These are phyloP conservation scores for Coix lacrymajobi DNA, from an alignment of 176 grass and related monocot species.

Conservation along the genomic window DNA sequence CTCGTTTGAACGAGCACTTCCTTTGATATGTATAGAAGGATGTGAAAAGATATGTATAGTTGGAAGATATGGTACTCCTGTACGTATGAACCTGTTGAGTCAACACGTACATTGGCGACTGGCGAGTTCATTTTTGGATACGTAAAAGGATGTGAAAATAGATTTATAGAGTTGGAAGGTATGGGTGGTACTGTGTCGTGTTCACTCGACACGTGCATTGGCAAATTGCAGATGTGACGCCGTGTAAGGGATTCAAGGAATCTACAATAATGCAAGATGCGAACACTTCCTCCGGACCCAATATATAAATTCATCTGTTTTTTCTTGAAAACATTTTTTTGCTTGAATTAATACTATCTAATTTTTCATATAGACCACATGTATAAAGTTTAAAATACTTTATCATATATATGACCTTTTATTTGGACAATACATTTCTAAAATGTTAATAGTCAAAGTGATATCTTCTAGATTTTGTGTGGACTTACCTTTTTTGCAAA, in stretches of 20 bases:
- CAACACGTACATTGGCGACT: neutral
- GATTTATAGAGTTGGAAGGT: neutral
- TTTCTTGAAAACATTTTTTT: neutral
- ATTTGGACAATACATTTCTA: neutral
- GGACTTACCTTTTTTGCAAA: no score
- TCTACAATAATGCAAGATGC: neutral
- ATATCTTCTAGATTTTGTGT: neutral
- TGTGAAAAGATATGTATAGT: neutral
- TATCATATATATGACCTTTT: neutral
- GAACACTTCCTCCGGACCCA: neutral
- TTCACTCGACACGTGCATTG: neutral
- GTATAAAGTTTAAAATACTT: neutral
- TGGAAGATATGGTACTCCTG: constrained; percentile 2
- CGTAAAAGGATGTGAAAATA: neutral
- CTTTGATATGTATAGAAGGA: neutral
- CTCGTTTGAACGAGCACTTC: neutral
- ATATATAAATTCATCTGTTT: no score
- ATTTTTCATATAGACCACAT: neutral
- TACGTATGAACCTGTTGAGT: neutral
- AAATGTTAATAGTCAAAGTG: neutral
- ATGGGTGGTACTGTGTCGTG: neutral
- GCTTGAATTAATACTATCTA: neutral
- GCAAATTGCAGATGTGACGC: neutral
- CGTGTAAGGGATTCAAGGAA: neutral
- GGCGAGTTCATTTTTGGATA: neutral